Evolutionary conservation across 2,329 filamentous ascomycete genomes (phyloP), one percentile per base, ranked within the genome.

Genomic region (Penicillium occitanis): DNA sequence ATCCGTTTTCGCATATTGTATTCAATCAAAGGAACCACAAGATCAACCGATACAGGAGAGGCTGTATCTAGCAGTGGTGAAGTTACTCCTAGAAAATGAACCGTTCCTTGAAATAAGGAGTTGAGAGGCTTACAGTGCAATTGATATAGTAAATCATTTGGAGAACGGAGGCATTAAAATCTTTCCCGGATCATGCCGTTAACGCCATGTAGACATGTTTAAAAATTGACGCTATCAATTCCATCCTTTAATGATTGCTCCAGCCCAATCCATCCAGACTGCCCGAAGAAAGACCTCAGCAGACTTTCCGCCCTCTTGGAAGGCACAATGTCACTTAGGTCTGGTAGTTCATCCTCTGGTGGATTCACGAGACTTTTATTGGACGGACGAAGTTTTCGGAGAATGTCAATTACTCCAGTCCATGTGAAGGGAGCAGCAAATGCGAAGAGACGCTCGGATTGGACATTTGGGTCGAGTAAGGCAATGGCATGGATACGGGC

Each of bases 401-500:
- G 70, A 3, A 79, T 73, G 1, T 68, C 71, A 13, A 84, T 68
- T 1, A 77, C 69, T 1, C 79, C 71, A 51, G 85, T 83, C 72
- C 78, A 83, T 59, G 77, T 84, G 66, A 78, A 84, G 0, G 78
- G 79, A 2, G 78, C 74, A 0, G 81, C 83, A 58, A 83, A 86
- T 1, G 75, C 85, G 70, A 87, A 85, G n/a, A 88, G 72, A 2
- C 86, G 80, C 71, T 86, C 80, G 0, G 78, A 77, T 0, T 74
- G 66, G 0, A 86, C 77, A 0, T 79, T 76, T 0, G 78, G 74
- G 33, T 85, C 75, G 0, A 85, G 75, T 14, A 83, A 73, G 0
- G 82, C 85, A 2, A 82, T 82, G 7, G 87, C 77, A 50, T 88
- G 85, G 0, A 88, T 70, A 0, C 81, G 74, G 0, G 82, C 85